These are phyloP conservation scores for Lactarius trivialis DNA, from an alignment of 768 basidiomycete species.

Conservation along the genomic window DNA sequence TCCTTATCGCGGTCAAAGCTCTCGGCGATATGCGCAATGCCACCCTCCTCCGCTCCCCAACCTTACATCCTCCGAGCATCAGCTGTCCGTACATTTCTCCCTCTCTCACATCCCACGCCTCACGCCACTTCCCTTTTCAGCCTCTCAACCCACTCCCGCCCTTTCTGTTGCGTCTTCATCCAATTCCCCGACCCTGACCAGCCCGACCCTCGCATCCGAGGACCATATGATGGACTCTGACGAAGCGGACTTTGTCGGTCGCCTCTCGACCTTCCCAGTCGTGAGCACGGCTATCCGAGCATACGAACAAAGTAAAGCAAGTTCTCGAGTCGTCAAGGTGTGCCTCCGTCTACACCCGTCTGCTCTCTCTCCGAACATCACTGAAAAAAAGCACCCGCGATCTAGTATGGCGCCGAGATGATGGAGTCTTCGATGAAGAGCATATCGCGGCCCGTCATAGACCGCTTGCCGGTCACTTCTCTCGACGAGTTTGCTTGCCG, in stretches of 20 bases:
- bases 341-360: constrained; percentile 16
- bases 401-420: constrained; percentile 80
- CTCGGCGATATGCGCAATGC: constrained; percentile 65
- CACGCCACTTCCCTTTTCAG: constrained; percentile 17
- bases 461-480: constrained; percentile 66
- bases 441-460: constrained; percentile 75
- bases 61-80: constrained; percentile 21
- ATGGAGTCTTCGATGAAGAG: constrained; percentile 79
- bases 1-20: constrained; percentile 70
- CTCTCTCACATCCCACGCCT: not conserved
- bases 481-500: constrained; percentile 86
- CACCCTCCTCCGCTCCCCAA: not conserved
- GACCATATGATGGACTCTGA: constrained; percentile 27
- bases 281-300: constrained; percentile 65
- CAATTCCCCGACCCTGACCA: constrained; percentile 30
- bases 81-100: constrained; percentile 25
- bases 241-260: constrained; percentile 38
- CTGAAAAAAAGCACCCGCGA: not conserved
- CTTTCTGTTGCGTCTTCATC: constrained; percentile 31
- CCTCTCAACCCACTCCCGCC: constrained; percentile 33
- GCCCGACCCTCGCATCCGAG: constrained; percentile 23
- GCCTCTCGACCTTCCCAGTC: constrained; percentile 65
- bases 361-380: not conserved
- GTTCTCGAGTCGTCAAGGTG: constrained; percentile 81
- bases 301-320: constrained; percentile 80